Base-by-base conservation (phyloP, 495 filamentous ascomycete species). In the Chaetomidium leptoderma region DNA sequence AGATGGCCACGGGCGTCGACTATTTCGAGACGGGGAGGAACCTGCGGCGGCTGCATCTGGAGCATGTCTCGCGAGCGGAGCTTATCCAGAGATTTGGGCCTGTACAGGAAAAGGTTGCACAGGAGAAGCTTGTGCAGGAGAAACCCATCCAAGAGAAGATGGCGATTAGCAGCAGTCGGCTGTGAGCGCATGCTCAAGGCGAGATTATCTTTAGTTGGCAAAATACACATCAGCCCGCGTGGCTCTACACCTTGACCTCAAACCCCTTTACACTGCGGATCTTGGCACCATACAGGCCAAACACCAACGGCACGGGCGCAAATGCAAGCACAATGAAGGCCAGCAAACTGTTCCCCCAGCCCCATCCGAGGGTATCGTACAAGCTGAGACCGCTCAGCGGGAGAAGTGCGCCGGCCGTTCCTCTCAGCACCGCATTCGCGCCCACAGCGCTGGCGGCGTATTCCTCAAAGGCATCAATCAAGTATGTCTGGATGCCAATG, bases 391-490 rank as follows among this genome's bases (percentile, higher is more conserved):
- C 44, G 26, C 44, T 29, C 13, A 46, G 13, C 11, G 44, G 44
- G 6, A 46, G 23, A 17, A 46, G 44, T 10, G 44, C 44, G 11
- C 44, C 44, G 13, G 10, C 26, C n/a, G 26, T 30, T 6, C 44
- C 44, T 17, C 44, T 29, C 3, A 46, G 24, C 24, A 46, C 44
- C 24, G 44, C 44, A 30, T 46, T 46, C 3, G 44, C 44, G 4
- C 44, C 44, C 3, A 46, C 26, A 6, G 16, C 44, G 16, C 44
- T 46, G 5, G 44, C 44, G 26, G 44, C 44, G 16, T 46, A 30
- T 17, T 46, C 44, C 24, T 46, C 44, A 30, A 46, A 46, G 19
- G 44, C 44, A 11, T 46, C 44, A n/a, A 46, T 46, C 44, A 46
- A 9, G 44, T 46, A 46, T 2, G 44, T 46, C 44, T 46, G 44